Conservation (phyloP, 805 yeast genomes). For the Scheffersomyces ergatensis region DNA sequence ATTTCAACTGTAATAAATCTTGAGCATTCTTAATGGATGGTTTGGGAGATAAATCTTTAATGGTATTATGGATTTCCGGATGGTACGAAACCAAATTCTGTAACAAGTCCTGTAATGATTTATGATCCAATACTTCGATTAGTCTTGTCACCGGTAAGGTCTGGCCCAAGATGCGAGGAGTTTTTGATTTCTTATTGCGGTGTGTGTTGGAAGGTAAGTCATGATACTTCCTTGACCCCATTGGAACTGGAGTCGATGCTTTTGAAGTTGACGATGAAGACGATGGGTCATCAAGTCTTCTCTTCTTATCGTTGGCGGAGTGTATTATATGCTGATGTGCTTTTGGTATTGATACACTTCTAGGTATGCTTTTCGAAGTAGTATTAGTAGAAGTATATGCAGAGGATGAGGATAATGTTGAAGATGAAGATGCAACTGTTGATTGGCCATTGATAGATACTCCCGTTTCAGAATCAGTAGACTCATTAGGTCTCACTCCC, state of each 20-base stretch:
- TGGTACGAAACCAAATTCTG: slow-evolving; percentile 52
- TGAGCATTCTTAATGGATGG: slow-evolving; percentile 56
- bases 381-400: background rate
- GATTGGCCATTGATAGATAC: too few species aligned
- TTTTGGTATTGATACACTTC: background rate
- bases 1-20: slow-evolving; percentile 45
- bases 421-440: background rate
- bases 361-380: background rate
- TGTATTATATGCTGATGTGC: background rate
- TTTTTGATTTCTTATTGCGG: slow-evolving; percentile 30
- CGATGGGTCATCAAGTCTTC: slow-evolving; percentile 12
- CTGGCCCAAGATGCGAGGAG: slow-evolving; percentile 52
- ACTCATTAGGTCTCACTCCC: slow-evolving; percentile 12
- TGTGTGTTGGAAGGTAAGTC: background rate
- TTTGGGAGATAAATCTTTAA: slow-evolving; percentile 53
- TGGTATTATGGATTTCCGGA: slow-evolving; percentile 58
- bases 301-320: slow-evolving; percentile 6
- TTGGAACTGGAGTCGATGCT: background rate
- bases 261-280: background rate
- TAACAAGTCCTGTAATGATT: slow-evolving; percentile 52
- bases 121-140: slow-evolving; percentile 64
- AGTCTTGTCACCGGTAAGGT: slow-evolving; percentile 61
- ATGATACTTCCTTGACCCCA: background rate
- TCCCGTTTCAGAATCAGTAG: background rate
- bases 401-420: background rate